These are phyloP conservation scores for Candida ulmi DNA, from an alignment of 805 yeast species.

Conservation along the genomic window DNA sequence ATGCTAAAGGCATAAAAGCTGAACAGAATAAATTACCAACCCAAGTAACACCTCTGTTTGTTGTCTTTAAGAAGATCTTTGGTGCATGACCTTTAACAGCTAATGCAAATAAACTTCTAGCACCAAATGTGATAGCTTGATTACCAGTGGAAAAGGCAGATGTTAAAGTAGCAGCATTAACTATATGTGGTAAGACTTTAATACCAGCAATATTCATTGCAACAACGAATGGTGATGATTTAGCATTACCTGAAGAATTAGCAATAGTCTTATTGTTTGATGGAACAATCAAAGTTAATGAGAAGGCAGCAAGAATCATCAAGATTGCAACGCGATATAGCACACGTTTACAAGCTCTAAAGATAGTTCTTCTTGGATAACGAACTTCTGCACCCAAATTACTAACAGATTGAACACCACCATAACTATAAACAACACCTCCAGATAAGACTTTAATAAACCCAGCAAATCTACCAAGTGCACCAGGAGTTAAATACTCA, in stretches of 20 bases:
- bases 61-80: constrained; percentile 26
- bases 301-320: constrained; percentile 28
- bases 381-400: constrained; percentile 49
- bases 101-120: constrained; percentile 31
- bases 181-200: constrained; percentile 29
- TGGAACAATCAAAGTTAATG: constrained; percentile 30
- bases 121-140: constrained; percentile 23
- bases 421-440: constrained; percentile 56
- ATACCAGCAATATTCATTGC: constrained; percentile 43
- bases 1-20: constrained; percentile 33
- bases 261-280: constrained; percentile 25
- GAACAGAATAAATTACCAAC: constrained; percentile 24
- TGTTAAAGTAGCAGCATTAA: constrained; percentile 34
- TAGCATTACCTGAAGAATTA: constrained; percentile 26
- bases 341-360: constrained; percentile 47
- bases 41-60: constrained; percentile 29
- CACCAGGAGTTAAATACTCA: constrained; percentile 25
- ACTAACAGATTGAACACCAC: constrained; percentile 51
- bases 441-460: constrained; percentile 54
- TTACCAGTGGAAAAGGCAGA: constrained; percentile 37
- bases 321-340: constrained; percentile 26
- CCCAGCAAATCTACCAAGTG: constrained; percentile 54
- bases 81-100: constrained; percentile 36
- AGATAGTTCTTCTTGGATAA: constrained; percentile 51
- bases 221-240: constrained; percentile 36